Base-by-base conservation (phyloP, 129 eudicot genomes). In the Pseudognaphalium luteoalbum region DNA sequence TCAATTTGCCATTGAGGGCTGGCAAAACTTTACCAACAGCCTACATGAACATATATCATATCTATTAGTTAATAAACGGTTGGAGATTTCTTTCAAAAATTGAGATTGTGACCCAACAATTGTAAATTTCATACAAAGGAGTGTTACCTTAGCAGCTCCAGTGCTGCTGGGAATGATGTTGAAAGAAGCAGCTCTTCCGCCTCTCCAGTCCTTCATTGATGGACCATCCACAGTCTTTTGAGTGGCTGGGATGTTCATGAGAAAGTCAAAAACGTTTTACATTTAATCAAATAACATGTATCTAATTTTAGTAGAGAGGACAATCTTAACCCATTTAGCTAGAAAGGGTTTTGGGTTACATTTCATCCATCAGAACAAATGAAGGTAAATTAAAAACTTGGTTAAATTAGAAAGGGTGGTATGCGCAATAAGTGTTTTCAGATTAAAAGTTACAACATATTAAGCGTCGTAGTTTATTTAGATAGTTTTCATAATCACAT, bases 121-220 rank as follows among this genome's bases (percentile, higher is more conserved):
- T 15, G 35, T 5, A 25, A 44, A 3, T 51, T 8, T 34, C 61
- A 44, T 34, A 30, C 10, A 2, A 32, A 29, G 8, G 3, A 9
- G 7, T 32, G 44, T 60, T 78, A 87, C 96, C 92, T 90, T 90
- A 29, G 96, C 93, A 71, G 93, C 96, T 82, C 96, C 96, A 51
- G 93, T 90, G 72, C 96, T 88, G 81, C 93, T 90, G 54, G 96
- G 96, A 51, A 90, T 88, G 72, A 90, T 90, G 89, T 90, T 90
- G 84, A 90, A 88, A 21, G 96, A 88, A 70, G 96, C 96, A 74
- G 96, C 96, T 80, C 96, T 78, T 76, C 93, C 96, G 32, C 96
- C 93, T 82, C 96, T 90, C 96, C 93, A 90, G 75, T 90, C 96
- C 87, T 88, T 88, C 91, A 75, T 80, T 50, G 96, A 90, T 71